Base-by-base conservation (phyloP, 2,329 filamentous ascomycete genomes). In the Bertia moriformis region DNA sequence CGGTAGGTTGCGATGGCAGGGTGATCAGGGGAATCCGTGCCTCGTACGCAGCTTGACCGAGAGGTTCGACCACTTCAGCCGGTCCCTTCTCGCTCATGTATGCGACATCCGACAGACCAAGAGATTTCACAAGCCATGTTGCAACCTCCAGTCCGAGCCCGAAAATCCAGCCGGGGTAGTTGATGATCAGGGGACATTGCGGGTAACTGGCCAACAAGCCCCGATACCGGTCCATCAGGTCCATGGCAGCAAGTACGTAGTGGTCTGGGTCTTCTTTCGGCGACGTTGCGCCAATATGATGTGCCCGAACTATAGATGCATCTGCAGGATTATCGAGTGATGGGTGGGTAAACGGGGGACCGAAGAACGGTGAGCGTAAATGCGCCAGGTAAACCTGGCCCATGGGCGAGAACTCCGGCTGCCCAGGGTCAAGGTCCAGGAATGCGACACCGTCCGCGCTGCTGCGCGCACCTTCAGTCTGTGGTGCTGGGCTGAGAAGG, bases 381-480 rank as follows among this genome's bases (percentile, higher is more conserved):
- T 70, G 61, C 3, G 67, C 57, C 10, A 79, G 60, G 32, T 72
- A 76, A 12, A 78, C 55, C 40, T 73, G 68, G 2, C 74, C 73
- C 42, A 70, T 69, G 4, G 71, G 61, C 1, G 64, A 64, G 46
- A 73, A 75, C 48, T 78, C 73, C 10, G 73, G 71, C 46, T 73
- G 69, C 4, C 63, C 65, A 4, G 70, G 65, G 44, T 79, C 73
- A 3, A 78, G 57, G 44, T 78, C 74, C 14, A 79, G 56, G 43
- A 70, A 70, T 39, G 64, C 66, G 18, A 69, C 63, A 3, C 61
- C 60, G 40, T 60, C 54, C 18, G 54, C 49, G 39, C 53, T 52
- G 37, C 39, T 44, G 36, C 52, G 49, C 15, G 45, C 46, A 19
- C 42, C 49, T 33, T 57, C 54, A 4, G 51, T 44, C 38, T 54